These are phyloP conservation scores for Leucogyrophana mollusca DNA, from an alignment of 768 basidiomycete species.

Conservation along the genomic window DNA sequence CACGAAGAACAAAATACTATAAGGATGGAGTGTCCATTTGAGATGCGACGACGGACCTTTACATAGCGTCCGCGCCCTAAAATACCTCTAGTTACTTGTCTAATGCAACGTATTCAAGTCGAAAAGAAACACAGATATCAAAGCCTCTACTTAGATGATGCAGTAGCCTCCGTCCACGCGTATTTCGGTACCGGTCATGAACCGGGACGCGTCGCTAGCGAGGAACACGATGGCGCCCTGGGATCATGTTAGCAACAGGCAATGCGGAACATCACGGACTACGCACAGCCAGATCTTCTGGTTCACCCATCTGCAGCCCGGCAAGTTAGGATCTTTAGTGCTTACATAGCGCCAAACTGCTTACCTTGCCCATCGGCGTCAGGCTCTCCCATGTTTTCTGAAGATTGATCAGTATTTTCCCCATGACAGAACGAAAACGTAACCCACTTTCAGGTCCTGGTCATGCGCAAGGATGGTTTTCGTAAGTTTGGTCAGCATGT, in stretches of 20 bases:
- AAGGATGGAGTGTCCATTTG: background rate
- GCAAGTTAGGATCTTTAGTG: conserved; percentile 9
- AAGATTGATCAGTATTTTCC: conserved; percentile 5
- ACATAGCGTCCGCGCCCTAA: conserved; percentile 3
- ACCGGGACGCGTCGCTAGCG: conserved; percentile 85
- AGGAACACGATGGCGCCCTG: conserved; percentile 90
- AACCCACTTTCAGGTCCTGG: conserved; percentile 66
- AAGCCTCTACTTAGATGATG: conserved; percentile 40
- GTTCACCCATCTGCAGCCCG: conserved; percentile 76
- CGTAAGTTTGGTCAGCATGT: conserved; percentile 92
- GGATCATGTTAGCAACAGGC: conserved; percentile 4
- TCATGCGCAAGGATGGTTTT: conserved; percentile 77
- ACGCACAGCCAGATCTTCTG: conserved; percentile 83
- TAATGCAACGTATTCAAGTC: conserved; percentile 8
- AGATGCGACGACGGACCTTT: conserved; percentile 5
- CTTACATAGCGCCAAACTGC: conserved; percentile 17
- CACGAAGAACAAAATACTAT: background rate
- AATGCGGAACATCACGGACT: background rate
- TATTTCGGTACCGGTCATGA: conserved; percentile 85
- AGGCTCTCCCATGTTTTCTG: conserved; percentile 82
- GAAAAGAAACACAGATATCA: background rate
- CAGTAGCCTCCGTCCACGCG: conserved; percentile 92
- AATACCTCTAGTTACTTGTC: conserved; percentile 6
- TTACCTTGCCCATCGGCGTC: conserved; percentile 84
- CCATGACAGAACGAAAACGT: background rate